These are phyloP conservation scores for Calocybe indica DNA, from an alignment of 768 basidiomycete species.

Conservation along the genomic window DNA sequence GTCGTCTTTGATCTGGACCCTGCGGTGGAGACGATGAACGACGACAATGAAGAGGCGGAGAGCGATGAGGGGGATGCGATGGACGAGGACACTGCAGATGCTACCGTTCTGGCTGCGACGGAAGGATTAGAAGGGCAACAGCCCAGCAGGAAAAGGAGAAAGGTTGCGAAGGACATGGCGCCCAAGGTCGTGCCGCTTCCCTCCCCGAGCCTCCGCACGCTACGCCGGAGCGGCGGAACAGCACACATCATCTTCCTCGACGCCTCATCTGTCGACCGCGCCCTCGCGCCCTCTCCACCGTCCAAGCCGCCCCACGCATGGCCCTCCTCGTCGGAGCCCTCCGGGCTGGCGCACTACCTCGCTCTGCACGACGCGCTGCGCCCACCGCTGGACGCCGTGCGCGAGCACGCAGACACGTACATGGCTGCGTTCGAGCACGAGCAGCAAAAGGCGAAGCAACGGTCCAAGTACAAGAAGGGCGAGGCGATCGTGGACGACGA, in stretches of 20 bases:
- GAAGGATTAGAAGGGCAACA: conserved; percentile 27
- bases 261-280: conserved; percentile 60
- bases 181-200: conserved; percentile 65
- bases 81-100: conserved; percentile 24
- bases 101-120: conserved; percentile 17
- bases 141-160: conserved; percentile 28
- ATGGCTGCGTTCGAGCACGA: conserved; percentile 77
- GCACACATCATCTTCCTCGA: conserved; percentile 76
- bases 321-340: conserved; percentile 53
- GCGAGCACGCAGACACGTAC: conserved; percentile 73
- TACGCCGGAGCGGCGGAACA: conserved; percentile 57
- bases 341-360: conserved; percentile 69
- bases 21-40: conserved; percentile 27
- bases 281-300: conserved; percentile 38
- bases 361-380: conserved; percentile 60
- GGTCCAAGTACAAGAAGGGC: conserved; percentile 69
- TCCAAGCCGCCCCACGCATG: conserved; percentile 51
- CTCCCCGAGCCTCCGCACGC: conserved; percentile 38
- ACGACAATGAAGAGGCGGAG: conserved; percentile 33
- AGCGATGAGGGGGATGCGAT: conserved; percentile 38
- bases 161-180: conserved; percentile 27
- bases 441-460: conserved; percentile 51
- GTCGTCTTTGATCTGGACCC: conserved; percentile 50
- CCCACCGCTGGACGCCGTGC: conserved; percentile 69
- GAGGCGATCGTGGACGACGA: conserved; percentile 92